Evolutionary conservation across 805 yeast species (phyloP), one percentile per base, ranked within the genome.

Genomic region (Saccharomyces cerevisiae): DNA sequence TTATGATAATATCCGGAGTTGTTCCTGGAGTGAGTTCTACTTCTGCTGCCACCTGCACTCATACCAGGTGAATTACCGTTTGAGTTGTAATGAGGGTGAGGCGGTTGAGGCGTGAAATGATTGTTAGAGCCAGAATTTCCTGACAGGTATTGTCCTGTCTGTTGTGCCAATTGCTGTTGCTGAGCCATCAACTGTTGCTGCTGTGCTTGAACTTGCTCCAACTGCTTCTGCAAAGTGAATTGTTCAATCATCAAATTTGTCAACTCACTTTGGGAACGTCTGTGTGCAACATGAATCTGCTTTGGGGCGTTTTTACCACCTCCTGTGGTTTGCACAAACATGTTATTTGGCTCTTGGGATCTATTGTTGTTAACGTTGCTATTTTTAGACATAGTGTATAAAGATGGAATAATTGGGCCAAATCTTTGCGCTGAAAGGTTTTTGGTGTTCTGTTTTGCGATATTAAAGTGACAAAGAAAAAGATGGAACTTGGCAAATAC

Each of bases 191-290:
- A 79, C 63, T 88, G 96, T 70, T 89, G 95, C 68, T 88, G 97
- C 67, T 91, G 97, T 24, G 86, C 91, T 69, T 90, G 96, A 2
- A 89, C 96, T 59, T 82, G 77, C 63, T 94, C 97, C 73, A 91
- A 78, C 68, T 92, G 97, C 63, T 92, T 90, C 71, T 94, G 97
- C 55, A 94, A 77, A 32, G 76, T 84, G 68, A 87, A 82, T 67
- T 87, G 95, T 71, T 92, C 98, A 64, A 89, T 77, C 96, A 92
- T 92, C 59, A 92, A 76, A 53, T 86, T 87, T 2, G 98, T 92
- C 68, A 94, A 77, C 69, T 94, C 99, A 61, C 91, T 83, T n/a
- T 97, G 97, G 2, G 97, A 87, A 57, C 96, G 80, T 65, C 98
- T 81, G 66, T 94, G 98, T n/a, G 98, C 98, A 59, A 92, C 90